Conservation (phyloP, 495 filamentous ascomycete species). For the Cladorrhinum samala region DNA sequence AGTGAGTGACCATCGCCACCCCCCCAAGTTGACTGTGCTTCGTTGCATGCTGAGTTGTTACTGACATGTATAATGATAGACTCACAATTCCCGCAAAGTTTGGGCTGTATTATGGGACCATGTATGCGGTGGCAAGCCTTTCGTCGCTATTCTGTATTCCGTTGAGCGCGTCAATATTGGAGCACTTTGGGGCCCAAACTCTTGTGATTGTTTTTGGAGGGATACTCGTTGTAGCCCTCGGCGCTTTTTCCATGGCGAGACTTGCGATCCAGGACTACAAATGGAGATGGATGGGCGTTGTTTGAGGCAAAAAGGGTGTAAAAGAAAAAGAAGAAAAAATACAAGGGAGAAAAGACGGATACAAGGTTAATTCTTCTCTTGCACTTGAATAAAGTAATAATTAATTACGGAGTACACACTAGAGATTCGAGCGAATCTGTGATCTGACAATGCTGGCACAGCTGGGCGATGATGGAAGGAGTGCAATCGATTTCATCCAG, state of each 20-base stretch:
- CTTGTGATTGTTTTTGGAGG: conserved; percentile 11
- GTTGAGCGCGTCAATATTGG: conserved; percentile 9
- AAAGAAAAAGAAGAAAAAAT: background rate
- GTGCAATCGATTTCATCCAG: too few species aligned
- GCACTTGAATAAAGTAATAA: too few species aligned
- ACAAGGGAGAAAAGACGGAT: too few species aligned
- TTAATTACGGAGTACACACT: too few species aligned
- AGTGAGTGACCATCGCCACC: conserved; percentile 6
- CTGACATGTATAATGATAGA: conserved; percentile 1
- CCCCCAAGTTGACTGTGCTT: background rate
- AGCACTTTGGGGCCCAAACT: conserved; percentile 1
- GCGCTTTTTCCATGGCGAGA: conserved; percentile 7
- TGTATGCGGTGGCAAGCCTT: conserved; percentile 11
- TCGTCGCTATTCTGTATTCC: conserved; percentile 11
- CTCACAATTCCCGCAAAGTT: conserved; percentile 8
- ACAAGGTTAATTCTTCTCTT: too few species aligned
- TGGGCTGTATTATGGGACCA: conserved; percentile 14
- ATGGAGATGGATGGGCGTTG: conserved; percentile 8
- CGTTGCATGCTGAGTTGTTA: background rate
- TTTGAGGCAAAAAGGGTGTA: background rate
- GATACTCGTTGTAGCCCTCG: conserved; percentile 1
- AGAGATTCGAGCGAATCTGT: too few species aligned
- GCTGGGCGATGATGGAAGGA: too few species aligned
- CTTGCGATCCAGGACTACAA: conserved; percentile 6
- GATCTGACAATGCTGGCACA: too few species aligned